These are phyloP conservation scores for Ascosphaera acerosa DNA, from an alignment of 2,329 filamentous ascomycete genomes.

Conservation along the genomic window DNA sequence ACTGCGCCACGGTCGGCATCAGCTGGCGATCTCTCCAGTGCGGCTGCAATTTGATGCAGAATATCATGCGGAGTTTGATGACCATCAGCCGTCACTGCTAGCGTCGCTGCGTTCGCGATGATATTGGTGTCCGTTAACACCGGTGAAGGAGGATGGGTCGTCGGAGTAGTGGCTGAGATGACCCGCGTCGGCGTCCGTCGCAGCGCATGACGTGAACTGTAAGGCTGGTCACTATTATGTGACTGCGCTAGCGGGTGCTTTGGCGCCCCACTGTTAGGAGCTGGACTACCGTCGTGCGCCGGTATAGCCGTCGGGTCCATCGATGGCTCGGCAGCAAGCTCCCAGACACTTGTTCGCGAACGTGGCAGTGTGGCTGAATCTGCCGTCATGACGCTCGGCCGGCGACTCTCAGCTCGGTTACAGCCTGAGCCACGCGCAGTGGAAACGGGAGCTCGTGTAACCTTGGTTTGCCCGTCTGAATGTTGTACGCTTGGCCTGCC, in stretches of 20 bases:
- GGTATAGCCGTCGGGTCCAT: slow-evolving; percentile 1
- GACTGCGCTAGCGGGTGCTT: slow-evolving; percentile 22
- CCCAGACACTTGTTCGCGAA: too few species aligned
- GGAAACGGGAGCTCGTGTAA: background rate
- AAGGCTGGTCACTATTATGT: slow-evolving; percentile 31
- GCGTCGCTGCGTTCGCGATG: slow-evolving; percentile 11
- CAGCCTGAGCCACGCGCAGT: background rate
- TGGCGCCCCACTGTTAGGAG: background rate
- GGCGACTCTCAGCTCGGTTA: too few species aligned
- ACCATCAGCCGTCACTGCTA: slow-evolving; percentile 4
- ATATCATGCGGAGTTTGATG: background rate
- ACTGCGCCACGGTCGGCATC: slow-evolving; percentile 8
- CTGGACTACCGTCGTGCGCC: background rate
- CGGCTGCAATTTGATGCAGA: background rate
- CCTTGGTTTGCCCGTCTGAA: background rate
- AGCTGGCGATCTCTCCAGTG: slow-evolving; percentile 4
- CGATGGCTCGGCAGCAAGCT: too few species aligned
- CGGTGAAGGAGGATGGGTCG: slow-evolving; percentile 14
- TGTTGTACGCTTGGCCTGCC: background rate
- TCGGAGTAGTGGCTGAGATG: slow-evolving; percentile 18
- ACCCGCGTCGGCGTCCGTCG: slow-evolving; percentile 23
- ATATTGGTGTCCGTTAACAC: slow-evolving; percentile 16
- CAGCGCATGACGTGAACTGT: slow-evolving; percentile 14
- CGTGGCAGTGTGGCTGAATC: too few species aligned
- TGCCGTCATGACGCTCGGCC: too few species aligned